phyloP scores from a whole-genome alignment of 805 yeast genomes.

The Lipomyces sp. region DNA sequence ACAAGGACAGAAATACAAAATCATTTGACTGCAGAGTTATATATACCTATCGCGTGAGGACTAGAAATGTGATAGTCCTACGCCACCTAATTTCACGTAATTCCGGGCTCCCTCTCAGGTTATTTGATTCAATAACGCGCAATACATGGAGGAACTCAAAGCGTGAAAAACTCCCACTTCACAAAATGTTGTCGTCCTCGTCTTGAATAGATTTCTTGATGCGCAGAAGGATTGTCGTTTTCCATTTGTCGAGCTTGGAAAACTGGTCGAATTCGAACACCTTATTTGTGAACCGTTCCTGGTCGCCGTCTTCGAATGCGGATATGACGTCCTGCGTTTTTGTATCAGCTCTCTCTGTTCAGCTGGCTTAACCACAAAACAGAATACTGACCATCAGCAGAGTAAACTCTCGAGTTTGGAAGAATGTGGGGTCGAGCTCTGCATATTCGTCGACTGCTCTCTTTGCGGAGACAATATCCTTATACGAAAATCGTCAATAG shows the following conservation, averaged over 20 bases:
- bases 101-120: no score
- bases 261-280: slow-evolving; percentile 85
- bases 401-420: slow-evolving; percentile 63
- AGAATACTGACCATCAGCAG: slow-evolving; percentile 44
- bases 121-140: background rate
- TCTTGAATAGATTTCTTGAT: slow-evolving; percentile 71
- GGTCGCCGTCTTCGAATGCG: slow-evolving; percentile 76
- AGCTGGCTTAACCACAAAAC: background rate
- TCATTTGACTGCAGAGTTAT: no score
- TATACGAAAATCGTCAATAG: background rate
- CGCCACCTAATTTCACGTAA: no score
- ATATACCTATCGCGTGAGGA: no score
- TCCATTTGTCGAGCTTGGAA: slow-evolving; percentile 84
- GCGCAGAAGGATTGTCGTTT: slow-evolving; percentile 75
- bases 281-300: slow-evolving; percentile 67
- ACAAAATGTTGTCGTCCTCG: slow-evolving; percentile 46
- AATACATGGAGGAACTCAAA: no score
- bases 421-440: slow-evolving; percentile 73
- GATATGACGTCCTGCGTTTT: slow-evolving; percentile 61
- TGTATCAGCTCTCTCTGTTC: no score
- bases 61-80: no score
- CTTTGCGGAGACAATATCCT: slow-evolving; percentile 79
- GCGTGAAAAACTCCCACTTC: background rate
- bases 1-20: no score
- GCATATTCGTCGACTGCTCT: slow-evolving; percentile 62